Evolutionary conservation across 148 eudicot species (phyloP), one percentile per base, ranked within the genome.

Genomic region (Vaccinium myrtillus): DNA sequence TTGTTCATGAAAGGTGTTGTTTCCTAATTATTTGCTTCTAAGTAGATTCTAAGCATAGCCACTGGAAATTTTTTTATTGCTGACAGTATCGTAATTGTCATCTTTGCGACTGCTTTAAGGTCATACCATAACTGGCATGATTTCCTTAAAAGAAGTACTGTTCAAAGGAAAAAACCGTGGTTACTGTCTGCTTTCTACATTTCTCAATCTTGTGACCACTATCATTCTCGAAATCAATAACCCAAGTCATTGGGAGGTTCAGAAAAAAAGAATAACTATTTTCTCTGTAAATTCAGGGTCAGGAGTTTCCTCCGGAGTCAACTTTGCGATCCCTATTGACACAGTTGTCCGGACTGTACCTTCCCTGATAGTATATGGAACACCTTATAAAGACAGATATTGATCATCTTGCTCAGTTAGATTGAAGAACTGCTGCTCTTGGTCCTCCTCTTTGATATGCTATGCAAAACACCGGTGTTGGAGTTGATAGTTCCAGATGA

Each of bases 241-340:
- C 73, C 16, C 4, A 67, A 67, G 71, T 12, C 7, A 67, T 67
- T 14, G 1, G 73, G 16, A 67, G 13, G 12, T 25, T 11, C 36
- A 3, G 73, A 10, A 67, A 23, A 23, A 25, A 27, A 3, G 30
- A 75, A n/a, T 75, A 39, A 53, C 70, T 50, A 11, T 30, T 43
- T 82, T 71, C 58, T 21, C 27, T 4, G 82, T 58, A 15, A 39
- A 53, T 58, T 87, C 95, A 96, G 99, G 99, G 75, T 88, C 91
- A 69, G 98, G 99, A 77, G 82, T 90, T 83, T 96, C 99, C 3
- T 96, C 97, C 30, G 99, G 98, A 16, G 95, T 96, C 36, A 96
- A 96, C 89, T 96, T 96, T 81, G 99, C 99, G 4, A 92, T 96
- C 67, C 98, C 99, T 8, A 90, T 96, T 19, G 99, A 96, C 84